Base-by-base conservation (phyloP, 495 filamentous ascomycete genomes). In the Neurospora cerealis region DNA sequence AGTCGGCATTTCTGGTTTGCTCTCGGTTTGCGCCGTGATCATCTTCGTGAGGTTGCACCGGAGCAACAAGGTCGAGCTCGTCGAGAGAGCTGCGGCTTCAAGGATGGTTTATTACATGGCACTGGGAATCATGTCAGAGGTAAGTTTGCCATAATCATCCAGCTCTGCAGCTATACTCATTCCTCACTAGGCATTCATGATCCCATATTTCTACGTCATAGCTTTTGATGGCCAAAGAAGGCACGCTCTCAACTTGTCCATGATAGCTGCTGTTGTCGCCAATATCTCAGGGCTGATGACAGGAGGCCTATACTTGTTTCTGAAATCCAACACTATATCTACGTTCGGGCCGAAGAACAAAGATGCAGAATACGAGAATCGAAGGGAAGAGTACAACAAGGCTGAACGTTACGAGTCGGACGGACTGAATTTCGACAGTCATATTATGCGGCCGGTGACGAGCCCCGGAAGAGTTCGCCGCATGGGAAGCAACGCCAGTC, bases 231-330 rank as follows among this genome's bases (percentile, higher is more conserved):
- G 80, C 36, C 73, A 79, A 54, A 70, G 74, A 39, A 73, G 71
- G 42, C 77, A 79, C 24, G 75, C 78, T 4, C 75, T 83, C 24
- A 84, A 79, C 7, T 69, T 87, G 2, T 81, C 81, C 4, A 86
- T 85, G 84, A 80, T 87, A 41, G 81, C 83, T 32, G 79, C 84
- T 10, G 84, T 87, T 8, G 84, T 83, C 6, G 81, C 84, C n/a
- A 86, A 85, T 62, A 79, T 87, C 1, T 85, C 85, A 0, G 85
- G 85, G 0, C 74, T 87, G 40, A 82, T 82, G 81, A 86, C 83
- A 5, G 84, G 85, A 34, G 83, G 83, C 5, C 79, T 87, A 39
- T 83, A 87, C 71, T 78, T 87, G 5, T 86, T 86, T 72, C 79
- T 87, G 74, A 85, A 85, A 73, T 85, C 82, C 4, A 83, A 81